Conservation (phyloP, 2,329 filamentous ascomycete species). For the Nemania sp. region DNA sequence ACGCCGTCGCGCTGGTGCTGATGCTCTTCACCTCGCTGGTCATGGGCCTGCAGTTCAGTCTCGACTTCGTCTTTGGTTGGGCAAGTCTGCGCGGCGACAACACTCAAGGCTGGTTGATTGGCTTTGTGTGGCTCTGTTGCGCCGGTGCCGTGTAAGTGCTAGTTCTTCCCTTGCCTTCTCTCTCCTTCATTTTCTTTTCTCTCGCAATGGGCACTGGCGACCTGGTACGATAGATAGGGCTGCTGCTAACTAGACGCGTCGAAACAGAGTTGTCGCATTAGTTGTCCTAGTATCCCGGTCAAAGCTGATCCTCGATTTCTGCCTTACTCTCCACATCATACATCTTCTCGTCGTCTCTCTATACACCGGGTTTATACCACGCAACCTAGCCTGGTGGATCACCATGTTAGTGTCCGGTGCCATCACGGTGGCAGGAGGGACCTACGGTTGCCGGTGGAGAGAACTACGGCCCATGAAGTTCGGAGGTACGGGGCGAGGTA, state of each 20-base stretch:
- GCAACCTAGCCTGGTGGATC: slow-evolving; percentile 85
- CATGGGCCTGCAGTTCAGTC: slow-evolving; percentile 56
- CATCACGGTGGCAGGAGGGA: slow-evolving; percentile 63
- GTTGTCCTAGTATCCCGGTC: slow-evolving; percentile 82
- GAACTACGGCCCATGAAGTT: slow-evolving; percentile 90
- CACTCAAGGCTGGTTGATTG: slow-evolving; percentile 63
- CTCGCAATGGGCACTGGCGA: no score
- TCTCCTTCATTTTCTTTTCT: background rate
- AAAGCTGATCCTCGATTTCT: slow-evolving; percentile 94
- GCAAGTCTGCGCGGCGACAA: slow-evolving; percentile 62
- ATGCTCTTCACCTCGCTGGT: slow-evolving; percentile 63
- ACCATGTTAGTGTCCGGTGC: slow-evolving; percentile 54
- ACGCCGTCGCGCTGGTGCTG: slow-evolving; percentile 53
- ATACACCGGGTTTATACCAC: slow-evolving; percentile 76
- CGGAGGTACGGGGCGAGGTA: slow-evolving; percentile 59
- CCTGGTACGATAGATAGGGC: background rate
- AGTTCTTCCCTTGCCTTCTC: background rate
- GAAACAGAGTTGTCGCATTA: slow-evolving; percentile 74
- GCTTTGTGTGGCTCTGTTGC: slow-evolving; percentile 58
- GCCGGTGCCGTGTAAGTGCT: slow-evolving; percentile 59
- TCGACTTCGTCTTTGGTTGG: slow-evolving; percentile 62
- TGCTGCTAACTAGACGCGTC: background rate
- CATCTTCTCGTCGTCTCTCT: slow-evolving; percentile 77
- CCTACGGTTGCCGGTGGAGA: slow-evolving; percentile 90
- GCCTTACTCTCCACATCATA: slow-evolving; percentile 82